A percentile compares a stretch with the other conserved stretches of the same genome.
Evolutionary conservation across 1,139 yeast species (phyloP).

Genomic region (Hansenula lynferdii): DNA sequence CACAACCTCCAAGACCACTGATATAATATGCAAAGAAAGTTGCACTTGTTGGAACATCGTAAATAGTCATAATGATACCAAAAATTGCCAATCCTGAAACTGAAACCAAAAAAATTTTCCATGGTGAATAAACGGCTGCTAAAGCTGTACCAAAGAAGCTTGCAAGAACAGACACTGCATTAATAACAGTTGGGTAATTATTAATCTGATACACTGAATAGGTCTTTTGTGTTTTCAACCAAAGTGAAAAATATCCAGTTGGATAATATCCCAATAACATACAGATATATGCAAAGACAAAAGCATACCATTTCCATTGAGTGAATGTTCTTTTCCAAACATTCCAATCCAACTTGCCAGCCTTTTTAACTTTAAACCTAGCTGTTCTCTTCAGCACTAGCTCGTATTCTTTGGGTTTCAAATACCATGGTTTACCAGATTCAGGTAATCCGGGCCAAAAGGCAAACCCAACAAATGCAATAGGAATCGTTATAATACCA

Average conservation of each 20-base stretch:
- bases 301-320: slow-evolving; percentile 7
- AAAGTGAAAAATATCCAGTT: slow-evolving; percentile 27
- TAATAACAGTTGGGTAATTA: slow-evolving; percentile 10
- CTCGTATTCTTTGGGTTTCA: slow-evolving; percentile 5
- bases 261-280: neutral
- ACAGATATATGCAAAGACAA: slow-evolving; percentile 3
- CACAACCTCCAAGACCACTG: neutral
- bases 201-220: slow-evolving; percentile 28
- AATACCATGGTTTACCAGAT: slow-evolving; percentile 25
- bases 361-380: neutral
- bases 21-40: slow-evolving; percentile 1
- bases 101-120: slow-evolving; percentile 16
- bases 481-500: slow-evolving; percentile 43
- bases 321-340: neutral
- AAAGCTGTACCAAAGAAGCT: neutral
- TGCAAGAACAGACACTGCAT: neutral
- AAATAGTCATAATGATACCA: slow-evolving; percentile 19
- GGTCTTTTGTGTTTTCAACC: slow-evolving; percentile 26
- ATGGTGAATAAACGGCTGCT: slow-evolving; percentile 18
- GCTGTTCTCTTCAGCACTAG: neutral
- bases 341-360: neutral
- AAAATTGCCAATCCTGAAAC: slow-evolving; percentile 11
- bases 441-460: slow-evolving; percentile 44
- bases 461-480: slow-evolving; percentile 36
- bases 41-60: slow-evolving; percentile 2